Percentiles rank a stretch among this genome's conserved stretches.
Evolutionary conservation across 441 rosid genomes (phyloP).

Genomic region (Erysimum pusillum): DNA sequence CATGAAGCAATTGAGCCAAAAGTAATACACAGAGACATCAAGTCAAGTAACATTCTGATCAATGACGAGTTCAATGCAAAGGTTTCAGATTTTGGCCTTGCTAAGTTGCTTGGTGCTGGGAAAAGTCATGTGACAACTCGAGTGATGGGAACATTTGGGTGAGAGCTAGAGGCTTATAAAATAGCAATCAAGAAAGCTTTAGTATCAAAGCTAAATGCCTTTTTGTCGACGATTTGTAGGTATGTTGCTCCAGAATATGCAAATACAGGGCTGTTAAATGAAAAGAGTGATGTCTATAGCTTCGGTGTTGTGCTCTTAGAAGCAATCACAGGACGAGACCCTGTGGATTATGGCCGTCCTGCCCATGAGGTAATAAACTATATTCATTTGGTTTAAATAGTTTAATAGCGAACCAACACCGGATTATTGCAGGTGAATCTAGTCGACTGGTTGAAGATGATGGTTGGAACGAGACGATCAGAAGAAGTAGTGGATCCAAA

Average conservation of each 20-base stretch:
- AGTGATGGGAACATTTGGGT: slow-evolving; percentile 99
- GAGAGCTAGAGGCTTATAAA: background rate
- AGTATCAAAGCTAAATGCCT: slow-evolving; percentile 21
- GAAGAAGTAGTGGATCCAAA: slow-evolving; percentile 94
- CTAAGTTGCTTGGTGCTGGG: slow-evolving; percentile 94
- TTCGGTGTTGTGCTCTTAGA: slow-evolving; percentile 91
- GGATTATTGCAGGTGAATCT: slow-evolving; percentile 75
- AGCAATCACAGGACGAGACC: slow-evolving; percentile 94
- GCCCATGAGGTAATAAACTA: slow-evolving; percentile 65
- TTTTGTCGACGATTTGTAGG: slow-evolving; percentile 51
- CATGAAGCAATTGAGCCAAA: slow-evolving; percentile 99
- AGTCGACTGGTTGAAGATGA: slow-evolving; percentile 97
- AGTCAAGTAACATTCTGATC: slow-evolving; percentile 89
- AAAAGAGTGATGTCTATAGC: slow-evolving; percentile 97
- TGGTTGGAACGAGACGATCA: slow-evolving; percentile 83
- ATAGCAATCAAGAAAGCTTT: background rate
- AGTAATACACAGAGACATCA: slow-evolving; percentile 97
- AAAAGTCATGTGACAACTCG: slow-evolving; percentile 96
- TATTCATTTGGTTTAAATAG: background rate
- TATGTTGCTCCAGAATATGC: slow-evolving; percentile 99
- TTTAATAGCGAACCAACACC: background rate
- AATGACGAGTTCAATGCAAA: slow-evolving; percentile 92
- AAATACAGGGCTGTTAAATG: slow-evolving; percentile 90
- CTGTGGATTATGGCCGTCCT: slow-evolving; percentile 94
- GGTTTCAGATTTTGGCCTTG: slow-evolving; percentile 96